Evolutionary conservation across 768 basidiomycete species (phyloP), one percentile per base, ranked within the genome.

Genomic region (Obba rivulosa): DNA sequence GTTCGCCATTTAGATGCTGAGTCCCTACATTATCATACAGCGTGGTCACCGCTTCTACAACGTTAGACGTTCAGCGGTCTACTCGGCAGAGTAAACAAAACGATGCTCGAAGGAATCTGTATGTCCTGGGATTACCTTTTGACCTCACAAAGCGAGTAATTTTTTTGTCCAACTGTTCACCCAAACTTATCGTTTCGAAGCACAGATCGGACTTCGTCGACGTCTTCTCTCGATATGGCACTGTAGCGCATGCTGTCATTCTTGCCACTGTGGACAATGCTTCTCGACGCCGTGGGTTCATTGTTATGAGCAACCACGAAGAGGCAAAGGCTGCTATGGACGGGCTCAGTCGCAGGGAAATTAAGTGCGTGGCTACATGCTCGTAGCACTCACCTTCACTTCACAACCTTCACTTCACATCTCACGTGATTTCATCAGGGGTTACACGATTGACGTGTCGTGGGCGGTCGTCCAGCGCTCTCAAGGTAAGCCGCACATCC

Each of bases 391-490:
- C 40, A 39, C 54, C n/a, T n/a, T n/a, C n/a, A n/a, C n/a, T n/a
- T n/a, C n/a, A n/a, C n/a, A n/a, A n/a, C n/a, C 13, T 28, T 54
- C 48, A 46, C 53, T 35, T 39, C 38, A 31, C 41, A 43, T 24
- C 35, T 22, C 34, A 34, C 17, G 36, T 34, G 28, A 11, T 16
- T 49, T 5, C 42, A n/a, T n/a, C n/a, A 89, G 85, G 59, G 85
- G 87, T 7, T 83, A 89, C 58, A 72, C 75, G 17, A 78, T 91
- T 40, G 87, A 91, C 60, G 78, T 91, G 44, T 89, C 87, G 5
- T 91, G 87, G 87, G 88, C 87, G 16, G 87, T 91, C 20, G 87
- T 91, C 34, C 87, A 91, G 55, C 85, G 87, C 39, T 91, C 87
- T 53, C 81, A 85, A 74, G 87, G 87, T 85, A 28, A 17, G 49